A percentile compares a stretch with the other conserved stretches of the same genome.
Conservation (phyloP, 1,284 basidiomycete genomes). For the Puccinia triticina region DNA sequence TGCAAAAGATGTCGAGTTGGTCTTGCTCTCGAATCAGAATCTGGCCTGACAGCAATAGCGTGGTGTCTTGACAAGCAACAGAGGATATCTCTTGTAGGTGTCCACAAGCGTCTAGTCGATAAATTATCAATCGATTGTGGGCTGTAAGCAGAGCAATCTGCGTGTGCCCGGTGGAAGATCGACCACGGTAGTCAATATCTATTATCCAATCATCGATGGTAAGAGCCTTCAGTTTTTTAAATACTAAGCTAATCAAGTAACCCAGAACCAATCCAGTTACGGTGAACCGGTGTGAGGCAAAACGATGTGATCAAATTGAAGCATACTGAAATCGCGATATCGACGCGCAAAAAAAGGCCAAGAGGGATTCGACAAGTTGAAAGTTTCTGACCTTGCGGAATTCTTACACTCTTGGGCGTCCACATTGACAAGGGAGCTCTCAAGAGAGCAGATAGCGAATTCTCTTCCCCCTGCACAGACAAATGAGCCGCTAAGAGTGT, state of each 20-base stretch:
- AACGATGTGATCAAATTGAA: background rate
- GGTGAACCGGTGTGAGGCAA: background rate
- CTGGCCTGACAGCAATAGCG: background rate
- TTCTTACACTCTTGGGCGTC: background rate
- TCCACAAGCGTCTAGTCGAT: background rate
- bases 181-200: background rate
- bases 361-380: background rate
- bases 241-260: background rate
- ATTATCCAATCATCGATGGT: conserved; percentile 34
- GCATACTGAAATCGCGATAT: background rate
- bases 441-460: conserved; percentile 3
- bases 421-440: background rate
- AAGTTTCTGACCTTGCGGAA: conserved; percentile 8
- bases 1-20: background rate
- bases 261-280: background rate
- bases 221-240: background rate
- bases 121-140: conserved; percentile 17
- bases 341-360: background rate
- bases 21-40: conserved; percentile 6
- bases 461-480: conserved; percentile 17
- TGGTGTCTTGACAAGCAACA: background rate
- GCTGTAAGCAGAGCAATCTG: conserved; percentile 8
- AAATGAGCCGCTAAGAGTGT: background rate
- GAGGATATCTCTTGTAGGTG: background rate
- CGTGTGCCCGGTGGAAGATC: background rate